Percentiles rank a stretch among this genome's conserved stretches.
Evolutionary conservation across 371 early-diverging fungal genomes (phyloP).

Genomic region (Rhizopus stolonifer): DNA sequence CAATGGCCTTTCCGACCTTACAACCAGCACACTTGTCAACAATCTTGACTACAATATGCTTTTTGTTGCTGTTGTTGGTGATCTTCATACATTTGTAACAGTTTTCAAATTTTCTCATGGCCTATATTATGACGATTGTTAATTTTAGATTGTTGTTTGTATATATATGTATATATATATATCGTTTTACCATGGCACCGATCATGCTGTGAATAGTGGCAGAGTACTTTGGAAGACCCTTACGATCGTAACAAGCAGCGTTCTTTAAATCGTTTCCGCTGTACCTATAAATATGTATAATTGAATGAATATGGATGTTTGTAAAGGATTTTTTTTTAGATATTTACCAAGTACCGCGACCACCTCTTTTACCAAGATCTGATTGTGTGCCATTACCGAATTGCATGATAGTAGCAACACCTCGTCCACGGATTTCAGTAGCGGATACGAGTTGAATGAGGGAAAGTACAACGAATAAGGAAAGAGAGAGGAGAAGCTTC

Average conservation of each 20-base stretch:
- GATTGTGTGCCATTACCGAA: slow-evolving; percentile 23
- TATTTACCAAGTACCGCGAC: slow-evolving; percentile 46
- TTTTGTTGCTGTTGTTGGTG: slow-evolving; percentile 40
- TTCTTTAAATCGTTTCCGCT: slow-evolving; percentile 46
- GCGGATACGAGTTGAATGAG: slow-evolving; percentile 21
- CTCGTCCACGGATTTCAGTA: slow-evolving; percentile 26
- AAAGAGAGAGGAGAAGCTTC: slow-evolving; percentile 23
- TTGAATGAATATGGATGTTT: too few relatives aligned
- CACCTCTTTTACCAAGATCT: slow-evolving; percentile 33
- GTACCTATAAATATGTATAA: too few relatives aligned
- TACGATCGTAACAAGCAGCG: slow-evolving; percentile 53
- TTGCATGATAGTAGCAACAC: slow-evolving; percentile 36
- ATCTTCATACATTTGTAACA: slow-evolving; percentile 57
- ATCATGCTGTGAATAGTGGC: slow-evolving; percentile 43
- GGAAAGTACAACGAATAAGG: slow-evolving; percentile 17
- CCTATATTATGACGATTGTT: too few relatives aligned
- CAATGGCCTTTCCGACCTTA: slow-evolving; percentile 41
- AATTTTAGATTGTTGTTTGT: background rate
- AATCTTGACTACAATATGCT: slow-evolving; percentile 40
- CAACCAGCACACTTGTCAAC: slow-evolving; percentile 52
- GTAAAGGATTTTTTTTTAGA: background rate
- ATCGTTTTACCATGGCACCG: slow-evolving; percentile 47
- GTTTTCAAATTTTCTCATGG: slow-evolving; percentile 47
- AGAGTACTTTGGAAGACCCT: slow-evolving; percentile 40
- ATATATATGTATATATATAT: background rate